Evolutionary conservation across 345 rosid genomes (phyloP), one percentile per base, ranked within the genome.

Genomic region (Brassica incana): DNA sequence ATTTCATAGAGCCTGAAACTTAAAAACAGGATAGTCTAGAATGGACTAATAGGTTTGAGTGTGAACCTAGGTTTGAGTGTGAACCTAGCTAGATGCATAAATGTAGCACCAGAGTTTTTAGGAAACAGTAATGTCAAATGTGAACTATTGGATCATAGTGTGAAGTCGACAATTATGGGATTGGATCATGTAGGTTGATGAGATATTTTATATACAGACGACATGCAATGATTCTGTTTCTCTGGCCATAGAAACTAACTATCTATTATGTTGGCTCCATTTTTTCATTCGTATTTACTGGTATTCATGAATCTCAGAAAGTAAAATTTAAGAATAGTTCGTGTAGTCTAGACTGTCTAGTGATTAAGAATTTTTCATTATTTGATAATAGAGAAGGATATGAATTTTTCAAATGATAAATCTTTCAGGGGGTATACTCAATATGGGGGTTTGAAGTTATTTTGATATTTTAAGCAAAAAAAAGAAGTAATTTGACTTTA

Each of bases 201-300:
- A 25, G 64, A 65, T 74, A 32, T 45, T 50, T 20, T 73, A 12
- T 12, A 14, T 50, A 65, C 71, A 52, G 10, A 20, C 38, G 65
- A 75, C 78, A 75, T 35, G 40, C 65, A 66, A 75, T 65, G 72
- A 33, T 65, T 33, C 64, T 65, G 54, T 74, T 48, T 48, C 63
- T 48, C 18, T 60, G 32, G 60, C 4, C 60, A 73, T 59, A 40
- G 40, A 59, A 61, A 45, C 52, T 33, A 18, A 1, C 48, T n/a
- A 15, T 29, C 62, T 15, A 7, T 36, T 36, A 8, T 72, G 52
- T 33, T 69, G 40, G 0, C 12, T 63, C 45, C 12, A 52, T n/a
- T 52, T 1, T 50, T 50, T 50, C 58, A n/a, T n/a, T 50, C 18
- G 58, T 50, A 50, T 50, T 50, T n/a, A 50, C 18, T 50, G 58